Percentiles rank a stretch among this genome's conserved stretches.
phyloP scores from a whole-genome alignment of 495 filamentous ascomycete genomes.

The Xylaria acuta region DNA sequence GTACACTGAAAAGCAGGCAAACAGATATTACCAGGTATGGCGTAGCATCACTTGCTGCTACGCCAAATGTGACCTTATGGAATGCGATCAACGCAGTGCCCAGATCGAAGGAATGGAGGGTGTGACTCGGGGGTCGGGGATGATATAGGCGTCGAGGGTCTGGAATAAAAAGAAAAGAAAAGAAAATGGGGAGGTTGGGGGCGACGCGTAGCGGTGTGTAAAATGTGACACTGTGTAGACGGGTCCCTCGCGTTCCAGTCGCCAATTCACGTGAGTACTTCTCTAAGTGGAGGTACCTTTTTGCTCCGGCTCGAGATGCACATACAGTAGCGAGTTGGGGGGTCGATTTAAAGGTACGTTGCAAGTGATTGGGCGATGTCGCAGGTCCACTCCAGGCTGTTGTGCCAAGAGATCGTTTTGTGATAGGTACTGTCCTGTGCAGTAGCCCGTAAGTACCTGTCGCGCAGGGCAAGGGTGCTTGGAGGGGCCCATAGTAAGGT shows the following conservation, averaged over 20 bases:
- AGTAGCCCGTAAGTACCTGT: too few species aligned
- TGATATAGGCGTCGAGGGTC: constrained; percentile 8
- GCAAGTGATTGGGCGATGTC: constrained; percentile 2
- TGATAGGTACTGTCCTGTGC: background rate
- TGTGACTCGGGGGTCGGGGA: constrained; percentile 13
- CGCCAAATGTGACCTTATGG: background rate
- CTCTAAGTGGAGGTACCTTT: constrained; percentile 21
- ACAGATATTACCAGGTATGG: background rate
- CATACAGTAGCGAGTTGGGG: background rate
- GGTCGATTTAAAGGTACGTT: background rate
- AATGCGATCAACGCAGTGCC: constrained; percentile 3
- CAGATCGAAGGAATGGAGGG: background rate
- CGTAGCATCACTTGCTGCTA: background rate
- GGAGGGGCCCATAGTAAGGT: background rate
- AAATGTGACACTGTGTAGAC: constrained; percentile 28
- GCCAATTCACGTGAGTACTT: constrained; percentile 44
- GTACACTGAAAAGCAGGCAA: background rate
- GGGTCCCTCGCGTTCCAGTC: constrained; percentile 33
- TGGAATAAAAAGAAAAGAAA: constrained; percentile 18
- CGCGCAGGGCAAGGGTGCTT: background rate
- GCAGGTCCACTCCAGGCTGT: too few species aligned
- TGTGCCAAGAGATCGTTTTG: constrained; percentile 4
- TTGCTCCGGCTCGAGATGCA: background rate
- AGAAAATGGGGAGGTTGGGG: constrained; percentile 31
- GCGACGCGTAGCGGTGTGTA: constrained; percentile 13